These are phyloP conservation scores for Gymnopus androsaceus DNA, from an alignment of 1,284 basidiomycete genomes.

Conservation along the genomic window DNA sequence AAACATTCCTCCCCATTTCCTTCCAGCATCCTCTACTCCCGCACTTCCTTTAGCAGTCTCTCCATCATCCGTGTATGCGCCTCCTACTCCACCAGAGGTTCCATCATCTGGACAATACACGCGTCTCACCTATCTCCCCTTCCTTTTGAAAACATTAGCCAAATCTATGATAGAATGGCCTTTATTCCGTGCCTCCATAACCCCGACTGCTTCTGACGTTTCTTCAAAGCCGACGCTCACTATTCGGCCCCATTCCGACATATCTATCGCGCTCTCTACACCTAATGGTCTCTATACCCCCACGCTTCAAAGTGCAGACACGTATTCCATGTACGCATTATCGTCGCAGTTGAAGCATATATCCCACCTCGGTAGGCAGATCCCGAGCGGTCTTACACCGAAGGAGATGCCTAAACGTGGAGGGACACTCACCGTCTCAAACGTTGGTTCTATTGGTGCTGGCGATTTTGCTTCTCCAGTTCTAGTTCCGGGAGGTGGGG, in stretches of 20 bases:
- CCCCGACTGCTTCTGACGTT: constrained; percentile 34
- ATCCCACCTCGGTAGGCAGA: constrained; percentile 64
- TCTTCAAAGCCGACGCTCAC: constrained; percentile 61
- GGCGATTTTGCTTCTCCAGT: constrained; percentile 77
- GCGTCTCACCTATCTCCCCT: constrained; percentile 80
- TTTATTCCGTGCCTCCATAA: constrained; percentile 74
- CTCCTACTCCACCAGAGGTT: constrained; percentile 39
- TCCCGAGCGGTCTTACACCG: constrained; percentile 62
- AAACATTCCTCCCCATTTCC: constrained; percentile 69
- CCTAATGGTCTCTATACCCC: constrained; percentile 89
- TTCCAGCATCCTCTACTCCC: constrained; percentile 39
- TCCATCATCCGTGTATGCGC: constrained; percentile 42
- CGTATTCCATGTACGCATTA: constrained; percentile 64
- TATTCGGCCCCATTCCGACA: constrained; percentile 71
- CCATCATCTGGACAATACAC: constrained; percentile 55
- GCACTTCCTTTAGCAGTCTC: constrained; percentile 25
- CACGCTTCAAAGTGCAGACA: constrained; percentile 67
- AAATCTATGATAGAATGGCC: constrained; percentile 84
- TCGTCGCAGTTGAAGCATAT: constrained; percentile 65
- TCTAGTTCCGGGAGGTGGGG: constrained; percentile 84
- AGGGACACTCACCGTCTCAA: constrained; percentile 86
- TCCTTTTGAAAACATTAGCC: constrained; percentile 85
- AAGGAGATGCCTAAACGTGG: constrained; percentile 68
- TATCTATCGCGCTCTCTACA: constrained; percentile 77
- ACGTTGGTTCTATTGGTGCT: constrained; percentile 80